Evolutionary conservation across 805 yeast genomes (phyloP).

Genomic region (Saccharomycopsis sp.): DNA sequence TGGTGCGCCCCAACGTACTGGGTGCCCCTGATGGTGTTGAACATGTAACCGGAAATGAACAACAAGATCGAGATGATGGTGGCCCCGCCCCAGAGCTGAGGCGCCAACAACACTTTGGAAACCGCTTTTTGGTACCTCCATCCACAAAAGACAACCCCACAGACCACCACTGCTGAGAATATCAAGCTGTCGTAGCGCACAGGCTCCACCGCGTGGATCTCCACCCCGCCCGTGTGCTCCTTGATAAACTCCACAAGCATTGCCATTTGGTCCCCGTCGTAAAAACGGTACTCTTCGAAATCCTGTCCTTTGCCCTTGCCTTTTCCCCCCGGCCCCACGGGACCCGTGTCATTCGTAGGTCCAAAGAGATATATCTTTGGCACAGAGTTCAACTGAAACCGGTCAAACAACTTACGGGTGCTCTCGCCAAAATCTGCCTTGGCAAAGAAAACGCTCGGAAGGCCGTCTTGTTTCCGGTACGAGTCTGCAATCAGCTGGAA

Average conservation of each 20-base stretch:
- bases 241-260: constrained; percentile 26
- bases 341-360: constrained; percentile 35
- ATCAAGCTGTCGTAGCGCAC: constrained; percentile 31
- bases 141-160: constrained; percentile 25
- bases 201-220: constrained; percentile 29
- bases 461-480: constrained; percentile 45
- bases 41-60: constrained; percentile 89
- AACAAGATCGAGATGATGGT: constrained; percentile 57
- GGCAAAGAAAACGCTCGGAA: constrained; percentile 73
- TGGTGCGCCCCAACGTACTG: constrained; percentile 40
- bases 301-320: no score
- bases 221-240: constrained; percentile 22
- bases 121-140: constrained; percentile 31
- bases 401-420: constrained; percentile 35
- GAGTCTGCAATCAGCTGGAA: constrained; percentile 53
- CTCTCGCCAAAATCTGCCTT: constrained; percentile 61
- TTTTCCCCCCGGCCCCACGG: constrained; percentile 27
- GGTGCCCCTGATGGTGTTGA: constrained; percentile 70
- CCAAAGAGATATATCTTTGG: constrained; percentile 64
- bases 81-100: constrained; percentile 62
- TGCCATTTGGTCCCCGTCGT: constrained; percentile 33
- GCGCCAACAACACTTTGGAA: constrained; percentile 36
- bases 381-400: constrained; percentile 52
- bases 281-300: constrained; percentile 37
- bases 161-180: constrained; percentile 29